Evolutionary conservation across 202 grass and related monocot genomes (phyloP).

Genomic region (Musa balbisiana): DNA sequence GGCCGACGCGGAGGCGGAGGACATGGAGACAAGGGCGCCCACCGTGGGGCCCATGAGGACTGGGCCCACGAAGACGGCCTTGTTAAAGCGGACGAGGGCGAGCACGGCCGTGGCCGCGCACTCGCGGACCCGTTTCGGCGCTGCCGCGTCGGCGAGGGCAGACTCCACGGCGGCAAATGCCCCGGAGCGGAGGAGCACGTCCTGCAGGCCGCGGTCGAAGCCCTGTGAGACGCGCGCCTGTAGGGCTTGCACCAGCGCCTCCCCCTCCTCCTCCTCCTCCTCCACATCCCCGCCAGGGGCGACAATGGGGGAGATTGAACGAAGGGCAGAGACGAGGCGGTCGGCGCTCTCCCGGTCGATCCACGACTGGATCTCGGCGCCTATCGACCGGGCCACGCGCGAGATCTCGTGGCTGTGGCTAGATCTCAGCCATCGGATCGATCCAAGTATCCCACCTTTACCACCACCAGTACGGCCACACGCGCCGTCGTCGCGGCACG

Average conservation of each 20-base stretch:
- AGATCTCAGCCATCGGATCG: conserved; percentile 23
- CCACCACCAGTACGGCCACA: not conserved
- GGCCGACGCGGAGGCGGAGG: conserved; percentile 12
- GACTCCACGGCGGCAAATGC: conserved; percentile 53
- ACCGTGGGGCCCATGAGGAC: conserved; percentile 65
- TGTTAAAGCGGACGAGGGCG: conserved; percentile 81
- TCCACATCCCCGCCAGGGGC: conserved; percentile 21
- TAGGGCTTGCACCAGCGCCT: conserved; percentile 33
- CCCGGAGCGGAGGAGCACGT: conserved; percentile 48
- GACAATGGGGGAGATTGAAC: not conserved
- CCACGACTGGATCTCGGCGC: conserved; percentile 60
- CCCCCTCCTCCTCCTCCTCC: conserved; percentile 37
- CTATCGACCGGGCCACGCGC: conserved; percentile 36
- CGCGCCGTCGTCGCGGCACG: not conserved
- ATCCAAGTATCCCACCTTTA: not conserved
- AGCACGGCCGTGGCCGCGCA: conserved; percentile 38
- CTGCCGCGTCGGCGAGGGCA: conserved; percentile 23
- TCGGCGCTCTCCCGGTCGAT: conserved; percentile 47
- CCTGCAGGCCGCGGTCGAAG: conserved; percentile 65
- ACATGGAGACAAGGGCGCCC: conserved; percentile 35
- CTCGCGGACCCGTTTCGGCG: conserved; percentile 25
- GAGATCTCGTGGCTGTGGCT: conserved; percentile 12
- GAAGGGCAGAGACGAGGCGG: conserved; percentile 51
- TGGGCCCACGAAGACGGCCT: conserved; percentile 79
- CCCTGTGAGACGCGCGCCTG: conserved; percentile 18